These are phyloP conservation scores for Solanum sejunctum DNA, from an alignment of 257 asterid species.

Conservation along the genomic window DNA sequence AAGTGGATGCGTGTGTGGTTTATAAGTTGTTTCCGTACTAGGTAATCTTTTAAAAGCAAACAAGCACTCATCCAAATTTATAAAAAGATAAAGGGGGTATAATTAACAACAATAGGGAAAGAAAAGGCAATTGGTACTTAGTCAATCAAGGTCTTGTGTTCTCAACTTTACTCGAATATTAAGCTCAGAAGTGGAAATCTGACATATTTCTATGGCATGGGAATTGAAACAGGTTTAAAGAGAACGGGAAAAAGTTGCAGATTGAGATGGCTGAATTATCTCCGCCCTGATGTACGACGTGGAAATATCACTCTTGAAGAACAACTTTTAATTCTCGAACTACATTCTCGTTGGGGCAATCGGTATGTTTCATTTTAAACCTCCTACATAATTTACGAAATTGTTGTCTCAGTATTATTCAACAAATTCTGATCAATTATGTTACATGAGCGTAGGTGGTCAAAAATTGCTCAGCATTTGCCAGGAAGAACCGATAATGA, in stretches of 20 bases:
- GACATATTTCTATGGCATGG: neutral
- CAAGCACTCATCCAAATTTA: neutral
- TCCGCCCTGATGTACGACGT: slow-evolving; percentile 85
- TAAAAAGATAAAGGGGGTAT: neutral
- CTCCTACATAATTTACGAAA: neutral
- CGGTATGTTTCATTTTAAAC: slow-evolving; percentile 21
- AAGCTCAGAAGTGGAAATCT: neutral
- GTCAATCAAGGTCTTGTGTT: neutral
- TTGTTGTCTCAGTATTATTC: neutral
- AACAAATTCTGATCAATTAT: neutral
- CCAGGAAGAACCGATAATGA: slow-evolving; percentile 72
- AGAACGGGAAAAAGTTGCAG: slow-evolving; percentile 91
- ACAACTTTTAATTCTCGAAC: slow-evolving; percentile 78
- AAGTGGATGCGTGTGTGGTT: neutral
- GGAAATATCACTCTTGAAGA: slow-evolving; percentile 87
- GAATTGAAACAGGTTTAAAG: slow-evolving; percentile 36
- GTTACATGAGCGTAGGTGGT: slow-evolving; percentile 36
- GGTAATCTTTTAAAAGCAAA: slow-evolving; percentile 15
- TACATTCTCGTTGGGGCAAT: slow-evolving; percentile 93
- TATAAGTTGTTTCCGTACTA: neutral
- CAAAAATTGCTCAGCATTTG: slow-evolving; percentile 74
- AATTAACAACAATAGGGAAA: neutral
- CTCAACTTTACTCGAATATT: slow-evolving; percentile 13
- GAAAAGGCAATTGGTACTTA: neutral
- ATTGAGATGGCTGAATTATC: slow-evolving; percentile 60